Evolutionary conservation across 345 rosid species (phyloP).

Genomic region (Aquilaria malaccensis): DNA sequence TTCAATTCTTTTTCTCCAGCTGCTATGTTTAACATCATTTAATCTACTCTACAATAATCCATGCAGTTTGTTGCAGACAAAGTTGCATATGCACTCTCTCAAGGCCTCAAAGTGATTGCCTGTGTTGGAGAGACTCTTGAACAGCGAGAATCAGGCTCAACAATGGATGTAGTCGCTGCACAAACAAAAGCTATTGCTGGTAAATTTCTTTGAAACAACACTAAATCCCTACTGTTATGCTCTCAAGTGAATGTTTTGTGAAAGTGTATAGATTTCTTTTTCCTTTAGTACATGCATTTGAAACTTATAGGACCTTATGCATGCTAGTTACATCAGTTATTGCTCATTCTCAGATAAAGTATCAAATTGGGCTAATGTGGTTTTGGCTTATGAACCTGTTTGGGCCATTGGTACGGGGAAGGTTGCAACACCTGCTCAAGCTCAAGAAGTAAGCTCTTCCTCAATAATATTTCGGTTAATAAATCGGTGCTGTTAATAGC

Average conservation of each 20-base stretch:
- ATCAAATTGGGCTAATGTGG: constrained; percentile 46
- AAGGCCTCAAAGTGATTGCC: constrained; percentile 65
- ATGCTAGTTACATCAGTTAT: neutral
- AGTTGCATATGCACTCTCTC: constrained; percentile 53
- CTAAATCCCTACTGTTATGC: neutral
- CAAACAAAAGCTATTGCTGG: constrained; percentile 76
- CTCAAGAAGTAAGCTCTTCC: constrained; percentile 51
- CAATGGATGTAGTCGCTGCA: constrained; percentile 56
- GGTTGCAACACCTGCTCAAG: constrained; percentile 75
- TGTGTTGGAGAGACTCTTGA: constrained; percentile 74
- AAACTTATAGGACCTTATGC: neutral
- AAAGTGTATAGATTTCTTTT: neutral
- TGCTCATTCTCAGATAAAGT: constrained; percentile 38
- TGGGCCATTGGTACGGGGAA: constrained; percentile 89
- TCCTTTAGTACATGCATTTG: neutral
- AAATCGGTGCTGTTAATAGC: neutral
- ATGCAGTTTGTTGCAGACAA: constrained; percentile 67
- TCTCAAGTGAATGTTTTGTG: neutral
- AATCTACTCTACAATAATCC: neutral
- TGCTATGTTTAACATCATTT: neutral
- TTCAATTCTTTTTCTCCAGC: neutral
- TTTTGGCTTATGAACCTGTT: constrained; percentile 75
- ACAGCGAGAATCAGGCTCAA: constrained; percentile 71
- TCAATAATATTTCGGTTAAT: no score
- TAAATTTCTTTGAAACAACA: constrained; percentile 8